Percentiles rank a stretch among this genome's conserved stretches.
Conservation (phyloP, 1,284 basidiomycete genomes). For the Naganishia albida region DNA sequence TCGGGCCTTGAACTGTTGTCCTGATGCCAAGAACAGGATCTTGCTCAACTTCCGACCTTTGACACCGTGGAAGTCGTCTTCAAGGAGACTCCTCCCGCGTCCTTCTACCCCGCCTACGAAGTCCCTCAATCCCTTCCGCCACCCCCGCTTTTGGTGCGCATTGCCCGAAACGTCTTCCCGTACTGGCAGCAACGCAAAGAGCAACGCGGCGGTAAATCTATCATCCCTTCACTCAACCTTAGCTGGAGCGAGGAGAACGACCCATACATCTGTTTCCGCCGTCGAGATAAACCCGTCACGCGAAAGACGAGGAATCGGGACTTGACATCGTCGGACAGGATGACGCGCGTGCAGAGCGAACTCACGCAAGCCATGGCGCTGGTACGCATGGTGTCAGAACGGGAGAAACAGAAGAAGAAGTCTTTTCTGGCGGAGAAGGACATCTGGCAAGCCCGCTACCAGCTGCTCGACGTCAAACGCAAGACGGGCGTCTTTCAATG, state of each 20-base stretch:
- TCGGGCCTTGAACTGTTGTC: constrained; percentile 51
- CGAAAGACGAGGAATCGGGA: constrained; percentile 93
- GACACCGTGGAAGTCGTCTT: constrained; percentile 75
- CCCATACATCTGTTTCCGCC: constrained; percentile 96
- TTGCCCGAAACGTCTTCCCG: constrained; percentile 71
- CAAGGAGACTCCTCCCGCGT: constrained; percentile 60
- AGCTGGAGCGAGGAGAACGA: constrained; percentile 94
- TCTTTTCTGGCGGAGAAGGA: constrained; percentile 62
- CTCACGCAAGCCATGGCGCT: constrained; percentile 72
- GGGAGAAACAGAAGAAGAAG: constrained; percentile 76
- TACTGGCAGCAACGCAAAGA: constrained; percentile 78
- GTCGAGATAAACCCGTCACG: constrained; percentile 89
- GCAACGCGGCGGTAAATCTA: constrained; percentile 71
- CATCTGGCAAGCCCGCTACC: constrained; percentile 77
- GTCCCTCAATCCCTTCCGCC: constrained; percentile 66
- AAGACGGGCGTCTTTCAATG: constrained; percentile 53
- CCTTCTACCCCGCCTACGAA: constrained; percentile 65
- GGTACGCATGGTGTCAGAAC: constrained; percentile 66
- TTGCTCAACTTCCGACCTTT: constrained; percentile 66
- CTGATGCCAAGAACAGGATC: constrained; percentile 47
- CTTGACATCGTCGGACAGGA: constrained; percentile 81
- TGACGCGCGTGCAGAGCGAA: constrained; percentile 76
- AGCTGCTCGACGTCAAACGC: constrained; percentile 76
- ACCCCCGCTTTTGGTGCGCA: constrained; percentile 61
- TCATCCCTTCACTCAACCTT: constrained; percentile 76